These are phyloP conservation scores for Phytomonas sp. DNA, from an alignment of 208 protist genomes.

Conservation along the genomic window DNA sequence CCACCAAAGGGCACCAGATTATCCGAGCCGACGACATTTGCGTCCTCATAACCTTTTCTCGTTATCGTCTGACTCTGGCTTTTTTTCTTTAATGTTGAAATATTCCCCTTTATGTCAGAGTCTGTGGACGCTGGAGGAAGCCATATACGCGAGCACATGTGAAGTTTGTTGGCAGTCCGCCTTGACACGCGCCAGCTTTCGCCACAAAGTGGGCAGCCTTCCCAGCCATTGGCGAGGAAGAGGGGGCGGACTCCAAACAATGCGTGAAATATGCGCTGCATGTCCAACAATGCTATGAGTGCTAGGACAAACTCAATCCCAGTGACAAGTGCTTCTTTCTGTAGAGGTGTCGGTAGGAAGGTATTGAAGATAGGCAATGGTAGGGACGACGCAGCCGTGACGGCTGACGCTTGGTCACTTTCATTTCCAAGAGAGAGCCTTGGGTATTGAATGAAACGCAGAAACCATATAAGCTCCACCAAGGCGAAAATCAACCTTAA, in stretches of 20 bases:
- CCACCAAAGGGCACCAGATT: background rate
- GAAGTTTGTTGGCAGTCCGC: conserved; percentile 8
- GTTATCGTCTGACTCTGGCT: background rate
- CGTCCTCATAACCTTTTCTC: background rate
- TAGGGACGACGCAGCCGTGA: conserved; percentile 11
- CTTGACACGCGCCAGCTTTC: conserved; percentile 31
- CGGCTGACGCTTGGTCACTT: background rate
- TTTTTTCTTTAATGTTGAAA: background rate
- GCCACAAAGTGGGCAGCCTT: conserved; percentile 53
- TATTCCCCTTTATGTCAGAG: background rate
- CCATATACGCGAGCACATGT: conserved; percentile 16
- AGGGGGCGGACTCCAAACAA: conserved; percentile 51
- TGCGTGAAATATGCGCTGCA: conserved; percentile 57
- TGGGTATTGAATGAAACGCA: conserved; percentile 21
- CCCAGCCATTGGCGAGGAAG: conserved; percentile 41
- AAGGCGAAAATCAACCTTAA: conserved; percentile 28
- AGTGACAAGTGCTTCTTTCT: conserved; percentile 15
- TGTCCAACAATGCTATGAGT: conserved; percentile 28
- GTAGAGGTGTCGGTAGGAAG: conserved; percentile 10
- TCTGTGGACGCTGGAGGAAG: background rate
- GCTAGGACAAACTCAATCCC: conserved; percentile 32
- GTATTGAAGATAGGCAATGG: conserved; percentile 20
- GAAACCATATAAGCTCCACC: conserved; percentile 43
- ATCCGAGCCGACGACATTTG: background rate
- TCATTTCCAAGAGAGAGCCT: background rate